Evolutionary conservation across 164 flowering plant genomes (phyloP), one percentile per base, ranked within the genome.

Genomic region (Nymphaea colorata): DNA sequence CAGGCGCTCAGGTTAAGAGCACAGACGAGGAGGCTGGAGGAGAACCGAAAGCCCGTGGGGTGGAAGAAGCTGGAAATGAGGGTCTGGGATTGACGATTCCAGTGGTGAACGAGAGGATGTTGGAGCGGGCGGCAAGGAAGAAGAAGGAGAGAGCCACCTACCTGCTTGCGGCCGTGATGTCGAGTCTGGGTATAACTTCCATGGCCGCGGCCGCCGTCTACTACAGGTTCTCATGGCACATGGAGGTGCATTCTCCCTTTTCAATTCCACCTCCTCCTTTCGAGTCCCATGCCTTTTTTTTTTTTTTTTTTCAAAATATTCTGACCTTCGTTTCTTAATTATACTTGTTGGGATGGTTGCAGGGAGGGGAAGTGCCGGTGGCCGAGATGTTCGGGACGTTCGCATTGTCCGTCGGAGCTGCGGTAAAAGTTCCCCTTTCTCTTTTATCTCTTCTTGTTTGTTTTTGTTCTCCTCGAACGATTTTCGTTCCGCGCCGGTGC

Each of bases 341-440:
- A 25, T 25, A 25, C 36, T 25, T 25, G 36, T 25, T 25, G 36
- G 57, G 57, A 8, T 51, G 57, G 57, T 51, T 51, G 10, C 66
- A 89, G 97, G 96, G 92, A 15, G 89, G 91, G 51, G 87, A 82
- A 42, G 76, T 92, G 18, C 94, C 96, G 5, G 62, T 79, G 42
- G 66, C 86, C 14, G 98, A 92, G 67, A 85, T 92, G 91, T 84
- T 92, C 55, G 90, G 94, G 45, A 89, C 96, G 74, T 92, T 92
- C 77, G 78, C 90, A 70, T 83, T 92, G 5, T 82, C 98, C 4
- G 87, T 90, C 36, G 98, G 98, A 0, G 96, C 98, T 67, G 98
- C 98, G 59, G 98, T 92, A 76, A 83, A 94, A 84, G 64, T 41
- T 18, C 6, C 3, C 60, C 16, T 59, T 43, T 59, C 43, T 4